Evolutionary conservation across 352 stramenopile species (phyloP).

Genomic region (Pythium sukuiense): DNA sequence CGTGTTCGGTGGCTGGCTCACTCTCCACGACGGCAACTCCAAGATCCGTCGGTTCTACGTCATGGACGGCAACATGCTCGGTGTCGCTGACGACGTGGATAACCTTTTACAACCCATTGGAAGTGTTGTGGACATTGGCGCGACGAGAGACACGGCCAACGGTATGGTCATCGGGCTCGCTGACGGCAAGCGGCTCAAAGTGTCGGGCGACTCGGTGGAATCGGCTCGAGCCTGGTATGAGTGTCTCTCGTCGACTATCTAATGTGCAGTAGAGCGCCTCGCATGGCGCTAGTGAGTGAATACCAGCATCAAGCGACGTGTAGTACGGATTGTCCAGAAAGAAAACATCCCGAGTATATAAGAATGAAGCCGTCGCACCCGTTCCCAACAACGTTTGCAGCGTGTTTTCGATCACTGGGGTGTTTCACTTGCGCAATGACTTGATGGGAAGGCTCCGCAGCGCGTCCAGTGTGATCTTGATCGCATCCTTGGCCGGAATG

Average conservation of each 20-base stretch:
- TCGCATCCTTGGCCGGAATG: slow-evolving; percentile 59
- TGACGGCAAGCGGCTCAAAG: slow-evolving; percentile 58
- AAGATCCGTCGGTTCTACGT: slow-evolving; percentile 77
- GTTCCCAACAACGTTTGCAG: background rate
- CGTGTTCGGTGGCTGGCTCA: slow-evolving; percentile 83
- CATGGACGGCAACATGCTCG: slow-evolving; percentile 63
- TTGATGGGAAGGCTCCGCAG: slow-evolving; percentile 53
- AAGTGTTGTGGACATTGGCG: slow-evolving; percentile 57
- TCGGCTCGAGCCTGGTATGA: slow-evolving; percentile 76
- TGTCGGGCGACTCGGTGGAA: slow-evolving; percentile 70
- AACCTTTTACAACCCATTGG: slow-evolving; percentile 70
- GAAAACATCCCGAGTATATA: slow-evolving; percentile 17
- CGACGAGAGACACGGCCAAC: slow-evolving; percentile 60
- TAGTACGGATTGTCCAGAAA: slow-evolving; percentile 1
- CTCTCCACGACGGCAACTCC: slow-evolving; percentile 40
- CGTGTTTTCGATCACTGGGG: background rate
- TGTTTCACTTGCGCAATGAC: slow-evolving; percentile 35
- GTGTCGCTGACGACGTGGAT: slow-evolving; percentile 80
- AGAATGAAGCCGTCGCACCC: slow-evolving; percentile 5
- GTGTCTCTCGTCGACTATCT: slow-evolving; percentile 37
- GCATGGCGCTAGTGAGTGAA: slow-evolving; percentile 1
- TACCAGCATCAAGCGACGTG: background rate
- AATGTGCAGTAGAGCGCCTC: background rate
- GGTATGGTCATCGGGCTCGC: slow-evolving; percentile 70
- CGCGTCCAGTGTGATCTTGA: slow-evolving; percentile 79